These are phyloP conservation scores for Xylaria sp. DNA, from an alignment of 2,329 filamentous ascomycete genomes.

Conservation along the genomic window DNA sequence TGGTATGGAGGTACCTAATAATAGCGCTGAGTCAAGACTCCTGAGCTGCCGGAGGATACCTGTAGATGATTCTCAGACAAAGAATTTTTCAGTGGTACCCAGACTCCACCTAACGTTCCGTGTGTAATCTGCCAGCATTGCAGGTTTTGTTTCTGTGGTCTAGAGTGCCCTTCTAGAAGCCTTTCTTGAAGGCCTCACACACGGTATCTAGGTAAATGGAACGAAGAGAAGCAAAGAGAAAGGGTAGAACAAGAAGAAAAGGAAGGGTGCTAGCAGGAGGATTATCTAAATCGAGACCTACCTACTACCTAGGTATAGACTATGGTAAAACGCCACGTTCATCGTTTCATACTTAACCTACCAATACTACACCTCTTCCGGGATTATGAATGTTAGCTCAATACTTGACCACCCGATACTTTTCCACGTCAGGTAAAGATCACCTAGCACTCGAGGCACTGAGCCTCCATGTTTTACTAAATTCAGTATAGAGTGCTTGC, in stretches of 20 bases:
- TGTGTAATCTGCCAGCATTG: neutral
- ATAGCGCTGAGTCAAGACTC: neutral
- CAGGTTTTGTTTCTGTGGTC: neutral
- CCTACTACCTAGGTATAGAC: no score
- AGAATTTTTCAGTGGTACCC: constrained; percentile 16
- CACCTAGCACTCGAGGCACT: no score
- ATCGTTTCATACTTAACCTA: neutral
- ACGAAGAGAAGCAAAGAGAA: neutral
- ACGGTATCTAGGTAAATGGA: neutral
- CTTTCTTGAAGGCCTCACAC: neutral
- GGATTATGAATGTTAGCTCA: no score
- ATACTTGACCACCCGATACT: no score
- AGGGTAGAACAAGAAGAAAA: neutral
- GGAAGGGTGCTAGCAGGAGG: neutral
- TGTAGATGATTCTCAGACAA: neutral
- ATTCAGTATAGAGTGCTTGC: no score
- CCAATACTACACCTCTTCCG: no score
- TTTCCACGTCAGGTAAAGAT: no score
- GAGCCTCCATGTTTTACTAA: no score
- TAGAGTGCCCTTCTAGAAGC: constrained; percentile 14
- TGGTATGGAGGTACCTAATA: neutral
- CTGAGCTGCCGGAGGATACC: neutral
- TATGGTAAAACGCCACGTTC: neutral
- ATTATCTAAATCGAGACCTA: no score
- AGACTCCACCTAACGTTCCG: constrained; percentile 4